Base-by-base conservation (phyloP, 805 yeast genomes). In the Crinitomyces ghanaensis region DNA sequence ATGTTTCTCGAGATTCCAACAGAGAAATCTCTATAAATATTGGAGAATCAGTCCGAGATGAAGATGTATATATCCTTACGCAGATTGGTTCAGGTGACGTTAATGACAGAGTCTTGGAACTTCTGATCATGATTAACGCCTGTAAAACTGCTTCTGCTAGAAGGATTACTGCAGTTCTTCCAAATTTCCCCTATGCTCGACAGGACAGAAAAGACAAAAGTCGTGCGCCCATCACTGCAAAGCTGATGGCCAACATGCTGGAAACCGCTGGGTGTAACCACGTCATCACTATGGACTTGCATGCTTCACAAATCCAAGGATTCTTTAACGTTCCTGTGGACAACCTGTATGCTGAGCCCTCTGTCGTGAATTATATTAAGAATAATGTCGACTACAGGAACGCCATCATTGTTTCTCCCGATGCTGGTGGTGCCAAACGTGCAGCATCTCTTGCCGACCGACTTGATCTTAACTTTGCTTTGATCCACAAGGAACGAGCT, bases 361-460 rank as follows among this genome's bases (percentile, higher is more conserved):
- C 77, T 40, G 93, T 84, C 13, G 71, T 88, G 31, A 68, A 82
- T 47, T 91, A 84, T 59, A 83, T 91, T 47, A 73, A 70, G 45
- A 80, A 73, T 39, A 70, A 74, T 43, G 64, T 74, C 28, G 68
- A 71, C 43, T 58, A 63, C 42, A 59, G 62, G 16, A 67, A 75
- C 42, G 69, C 84, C 14, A 80, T 85, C 39, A 72, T 91, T 35
- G 93, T 91, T 8, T 85, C 95, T 2, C 98, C 98, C 2, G 98
- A 91, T 60, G 98, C 98, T 2, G 98, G 98, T 48, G 98, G 98
- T 41, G 98, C 98, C 32, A 91, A 91, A 59, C 73, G 98, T 46
- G 98, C 88, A 16, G 97, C 98, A 1, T 77, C 88, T 3, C 65
- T 91, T 36, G 98, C 98, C n/a, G 98, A 88, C 53, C 74, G 82